These are phyloP conservation scores for Mortierella sp. DNA, from an alignment of 371 early-diverging fungal genomes.

Conservation along the genomic window DNA sequence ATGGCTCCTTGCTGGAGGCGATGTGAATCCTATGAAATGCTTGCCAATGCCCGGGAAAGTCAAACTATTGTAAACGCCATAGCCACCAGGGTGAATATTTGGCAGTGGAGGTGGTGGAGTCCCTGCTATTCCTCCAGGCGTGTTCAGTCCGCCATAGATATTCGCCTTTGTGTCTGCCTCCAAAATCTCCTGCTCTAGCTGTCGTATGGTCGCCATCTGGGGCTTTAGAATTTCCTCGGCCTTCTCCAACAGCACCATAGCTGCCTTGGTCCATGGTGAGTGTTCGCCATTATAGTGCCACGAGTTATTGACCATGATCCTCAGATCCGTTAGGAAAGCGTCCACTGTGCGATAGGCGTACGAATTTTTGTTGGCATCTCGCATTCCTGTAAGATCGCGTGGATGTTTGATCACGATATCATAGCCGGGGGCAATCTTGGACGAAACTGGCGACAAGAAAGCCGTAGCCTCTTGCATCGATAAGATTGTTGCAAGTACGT, in stretches of 20 bases:
- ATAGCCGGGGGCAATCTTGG: constrained; percentile 57
- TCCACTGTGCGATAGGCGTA: constrained; percentile 50
- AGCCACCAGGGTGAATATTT: constrained; percentile 46
- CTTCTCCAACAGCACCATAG: constrained; percentile 19
- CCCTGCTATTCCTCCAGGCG: constrained; percentile 26
- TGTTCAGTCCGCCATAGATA: constrained; percentile 22
- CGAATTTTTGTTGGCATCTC: constrained; percentile 56
- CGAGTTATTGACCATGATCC: constrained; percentile 56
- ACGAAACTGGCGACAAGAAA: constrained; percentile 49
- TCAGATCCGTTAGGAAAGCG: constrained; percentile 51
- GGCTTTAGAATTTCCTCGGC: constrained; percentile 45
- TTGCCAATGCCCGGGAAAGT: constrained; percentile 45
- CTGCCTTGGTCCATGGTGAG: constrained; percentile 43
- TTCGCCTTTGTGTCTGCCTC: constrained; percentile 47
- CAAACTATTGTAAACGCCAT: constrained; percentile 34
- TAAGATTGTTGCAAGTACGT: constrained; percentile 36
- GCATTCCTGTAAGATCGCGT: constrained; percentile 52
- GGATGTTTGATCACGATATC: constrained; percentile 54
- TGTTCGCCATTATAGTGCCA: constrained; percentile 52
- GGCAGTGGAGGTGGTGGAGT: constrained; percentile 18
- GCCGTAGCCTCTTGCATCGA: constrained; percentile 52
- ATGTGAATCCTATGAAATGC: constrained; percentile 27
- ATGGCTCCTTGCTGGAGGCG: constrained; percentile 6
- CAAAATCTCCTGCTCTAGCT: constrained; percentile 44
- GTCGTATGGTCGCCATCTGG: constrained; percentile 42